A percentile compares a stretch with the other conserved stretches of the same genome.
These are phyloP conservation scores for Saccharata proteae DNA, from an alignment of 2,329 filamentous ascomycete species.

Conservation along the genomic window DNA sequence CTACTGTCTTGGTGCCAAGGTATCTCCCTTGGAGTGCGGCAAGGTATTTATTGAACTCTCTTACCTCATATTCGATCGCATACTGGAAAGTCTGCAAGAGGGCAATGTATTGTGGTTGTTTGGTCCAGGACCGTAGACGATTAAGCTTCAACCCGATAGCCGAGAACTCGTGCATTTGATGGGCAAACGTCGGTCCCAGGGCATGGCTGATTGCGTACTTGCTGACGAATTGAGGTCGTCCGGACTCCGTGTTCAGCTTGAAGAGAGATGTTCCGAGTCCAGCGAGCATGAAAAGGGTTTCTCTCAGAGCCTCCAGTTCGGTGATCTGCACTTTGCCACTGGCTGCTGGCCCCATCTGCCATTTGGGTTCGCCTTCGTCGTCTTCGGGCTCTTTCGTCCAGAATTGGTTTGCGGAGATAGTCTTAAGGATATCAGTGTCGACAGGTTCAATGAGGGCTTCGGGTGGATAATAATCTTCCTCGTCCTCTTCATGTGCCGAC, in stretches of 20 bases:
- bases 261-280: constrained; percentile 69
- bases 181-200: constrained; percentile 19
- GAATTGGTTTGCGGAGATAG: constrained; percentile 34
- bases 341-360: constrained; percentile 9
- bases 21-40: constrained; percentile 49
- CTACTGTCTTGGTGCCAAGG: constrained; percentile 41
- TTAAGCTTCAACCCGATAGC: constrained; percentile 37
- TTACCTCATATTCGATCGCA: constrained; percentile 45
- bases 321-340: constrained; percentile 41
- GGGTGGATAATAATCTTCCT: no score
- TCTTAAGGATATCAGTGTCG: constrained; percentile 24
- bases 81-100: constrained; percentile 59
- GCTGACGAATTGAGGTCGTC: constrained; percentile 19
- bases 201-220: constrained; percentile 28
- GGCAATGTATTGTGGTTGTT: constrained; percentile 20
- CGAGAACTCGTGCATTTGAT: constrained; percentile 33
- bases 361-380: neutral
- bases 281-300: constrained; percentile 74
- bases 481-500: constrained; percentile 23
- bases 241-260: constrained; percentile 18
- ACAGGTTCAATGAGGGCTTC: constrained; percentile 21
- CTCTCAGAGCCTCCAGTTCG: constrained; percentile 62
- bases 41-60: constrained; percentile 46
- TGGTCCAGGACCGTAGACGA: constrained; percentile 37
- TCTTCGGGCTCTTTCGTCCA: constrained; percentile 25